phyloP scores from a whole-genome alignment of 176 grass and related monocot species.

The Triticum dicoccoides region DNA sequence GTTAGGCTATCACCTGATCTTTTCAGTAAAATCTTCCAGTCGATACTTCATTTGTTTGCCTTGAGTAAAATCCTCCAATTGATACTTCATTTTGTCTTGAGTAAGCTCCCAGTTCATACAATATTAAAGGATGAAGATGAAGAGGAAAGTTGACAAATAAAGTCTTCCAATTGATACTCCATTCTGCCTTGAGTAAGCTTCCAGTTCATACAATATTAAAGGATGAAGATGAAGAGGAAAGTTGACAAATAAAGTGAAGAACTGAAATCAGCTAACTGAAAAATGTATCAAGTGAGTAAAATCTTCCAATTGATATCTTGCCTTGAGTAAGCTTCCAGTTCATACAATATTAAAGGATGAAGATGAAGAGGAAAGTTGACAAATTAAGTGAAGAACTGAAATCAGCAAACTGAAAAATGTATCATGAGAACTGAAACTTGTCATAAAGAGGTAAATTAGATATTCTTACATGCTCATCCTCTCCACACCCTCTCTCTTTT shows the following conservation, averaged over 20 bases:
- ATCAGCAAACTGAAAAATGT: conserved; percentile 25
- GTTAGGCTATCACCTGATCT: too few relatives aligned
- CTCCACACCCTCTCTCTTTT: not conserved
- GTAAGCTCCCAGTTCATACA: conserved; percentile 1
- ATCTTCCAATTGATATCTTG: not conserved
- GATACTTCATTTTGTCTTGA: conserved; percentile 4
- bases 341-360: conserved; percentile 22
- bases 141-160: conserved; percentile 16
- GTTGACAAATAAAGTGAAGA: not conserved
- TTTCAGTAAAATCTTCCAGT: not conserved
- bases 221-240: conserved; percentile 21
- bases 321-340: not conserved
- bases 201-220: conserved; percentile 16
- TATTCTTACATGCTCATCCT: conserved; percentile 11
- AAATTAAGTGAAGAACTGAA: conserved; percentile 22
- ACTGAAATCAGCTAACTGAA: too few relatives aligned
- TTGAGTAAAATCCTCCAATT: not conserved
- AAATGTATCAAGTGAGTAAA: not conserved
- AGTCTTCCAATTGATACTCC: conserved; percentile 15
- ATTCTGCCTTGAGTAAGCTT: not conserved
- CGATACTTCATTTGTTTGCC: conserved; percentile 13
- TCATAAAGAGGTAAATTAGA: conserved; percentile 53
- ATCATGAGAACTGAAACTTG: conserved; percentile 30
- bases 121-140: conserved; percentile 24
- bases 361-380: conserved; percentile 12